Conservation (phyloP, 139 green algal species). For the Desmodesmus armatus region DNA sequence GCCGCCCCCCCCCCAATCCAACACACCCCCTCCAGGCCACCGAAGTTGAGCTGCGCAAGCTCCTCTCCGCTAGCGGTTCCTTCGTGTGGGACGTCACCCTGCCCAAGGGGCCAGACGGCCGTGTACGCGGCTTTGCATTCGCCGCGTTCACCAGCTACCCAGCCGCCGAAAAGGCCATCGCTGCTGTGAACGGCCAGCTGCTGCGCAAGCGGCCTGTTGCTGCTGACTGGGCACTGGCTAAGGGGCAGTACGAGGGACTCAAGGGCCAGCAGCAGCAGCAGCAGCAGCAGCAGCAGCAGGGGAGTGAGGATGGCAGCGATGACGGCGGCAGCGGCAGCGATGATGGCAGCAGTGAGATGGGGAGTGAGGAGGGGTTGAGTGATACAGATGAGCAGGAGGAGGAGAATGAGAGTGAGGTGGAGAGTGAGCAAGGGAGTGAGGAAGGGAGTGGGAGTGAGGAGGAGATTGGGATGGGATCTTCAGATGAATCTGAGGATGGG, state of each 20-base stretch:
- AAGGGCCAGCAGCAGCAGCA: conserved; percentile 37
- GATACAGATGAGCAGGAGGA: conserved; percentile 25
- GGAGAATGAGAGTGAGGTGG: neutral
- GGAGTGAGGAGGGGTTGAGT: neutral
- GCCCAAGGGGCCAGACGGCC: conserved; percentile 51
- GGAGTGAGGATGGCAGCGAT: neutral
- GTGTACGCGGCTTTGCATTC: conserved; percentile 91
- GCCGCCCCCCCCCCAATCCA: neutral
- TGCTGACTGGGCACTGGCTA: conserved; percentile 93
- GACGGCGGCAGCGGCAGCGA: neutral
- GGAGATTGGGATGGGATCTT: conserved; percentile 2
- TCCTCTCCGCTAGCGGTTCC: conserved; percentile 1
- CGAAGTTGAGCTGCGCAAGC: conserved; percentile 30
- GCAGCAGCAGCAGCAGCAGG: conserved; percentile 4
- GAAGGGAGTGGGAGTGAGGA: conserved; percentile 40
- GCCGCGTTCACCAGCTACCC: conserved; percentile 79
- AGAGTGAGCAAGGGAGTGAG: neutral
- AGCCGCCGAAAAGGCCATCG: conserved; percentile 84
- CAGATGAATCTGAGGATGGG: conserved; percentile 2
- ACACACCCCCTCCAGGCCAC: neutral
- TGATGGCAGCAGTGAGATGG: neutral
- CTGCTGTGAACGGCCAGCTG: conserved; percentile 78
- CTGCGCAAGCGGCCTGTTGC: conserved; percentile 80
- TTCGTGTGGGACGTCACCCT: conserved; percentile 18
- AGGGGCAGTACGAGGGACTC: conserved; percentile 70